A percentile compares a stretch with the other conserved stretches of the same genome.
Conservation (phyloP, 345 rosid genomes). For the Gossypium raimondii region DNA sequence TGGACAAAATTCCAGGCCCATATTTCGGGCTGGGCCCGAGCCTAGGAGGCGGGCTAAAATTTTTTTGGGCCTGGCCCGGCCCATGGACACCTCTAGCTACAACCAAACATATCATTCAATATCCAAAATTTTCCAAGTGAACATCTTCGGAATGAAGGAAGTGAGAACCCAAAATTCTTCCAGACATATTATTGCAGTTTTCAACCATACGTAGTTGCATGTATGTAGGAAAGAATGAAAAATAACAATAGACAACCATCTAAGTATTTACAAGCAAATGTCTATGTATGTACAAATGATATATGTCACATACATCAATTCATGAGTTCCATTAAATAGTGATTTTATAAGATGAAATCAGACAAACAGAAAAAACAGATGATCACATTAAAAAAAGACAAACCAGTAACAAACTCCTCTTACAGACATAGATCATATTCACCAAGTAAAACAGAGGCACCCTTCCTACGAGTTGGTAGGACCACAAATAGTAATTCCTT, state of each 20-base stretch:
- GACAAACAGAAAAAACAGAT: not conserved
- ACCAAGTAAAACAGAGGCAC: not conserved
- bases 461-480: not conserved
- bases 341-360: not conserved
- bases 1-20: too few species aligned
- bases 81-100: not conserved
- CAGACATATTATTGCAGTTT: not conserved
- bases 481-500: not conserved
- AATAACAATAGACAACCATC: not conserved
- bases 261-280: not conserved
- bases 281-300: not conserved
- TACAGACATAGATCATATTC: not conserved
- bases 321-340: not conserved
- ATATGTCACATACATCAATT: not conserved
- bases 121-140: not conserved
- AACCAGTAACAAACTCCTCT: not conserved
- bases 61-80: too few species aligned
- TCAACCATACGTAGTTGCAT: not conserved
- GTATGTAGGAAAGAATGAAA: not conserved
- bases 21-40: too few species aligned
- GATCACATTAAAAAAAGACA: not conserved
- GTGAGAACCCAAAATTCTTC: not conserved
- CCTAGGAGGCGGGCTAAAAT: too few species aligned
- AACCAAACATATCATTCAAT: not conserved
- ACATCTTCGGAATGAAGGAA: not conserved